Base-by-base conservation (phyloP, 345 rosid genomes). In the Iberis pinnata region DNA sequence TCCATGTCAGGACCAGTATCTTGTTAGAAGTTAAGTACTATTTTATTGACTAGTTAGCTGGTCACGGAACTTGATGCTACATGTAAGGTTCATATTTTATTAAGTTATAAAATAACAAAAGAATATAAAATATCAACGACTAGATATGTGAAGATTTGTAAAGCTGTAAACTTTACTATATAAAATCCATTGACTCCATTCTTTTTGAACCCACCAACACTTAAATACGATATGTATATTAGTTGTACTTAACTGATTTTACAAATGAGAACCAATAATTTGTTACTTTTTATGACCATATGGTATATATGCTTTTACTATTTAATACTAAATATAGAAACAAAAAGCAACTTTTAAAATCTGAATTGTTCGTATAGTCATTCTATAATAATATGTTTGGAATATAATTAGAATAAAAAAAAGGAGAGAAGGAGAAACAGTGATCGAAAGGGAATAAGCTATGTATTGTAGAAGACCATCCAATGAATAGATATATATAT, bases 341-440 rank as follows among this genome's bases (percentile, higher is more conserved):
- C 12, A 40, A 65, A n/a, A 57, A 43, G 58, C 42, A 65, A 0
- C 4, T 35, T 49, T 65, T 57, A 49, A n/a, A 52, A 65, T 35
- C 46, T 57, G 63, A 24, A 56, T 8, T 24, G 24, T 2, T 17
- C 12, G 22, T 17, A 56, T 39, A 56, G 31, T 54, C 12, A 13
- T 26, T 26, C 5, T 8, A 18, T 29, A 48, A 39, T 18, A 42
- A n/a, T 12, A 39, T 27, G 25, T 26, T 22, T 17, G 43, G 43
- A 47, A 53, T 63, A 45, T 35, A 53, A 17, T 20, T 14, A 31
- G 68, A 55, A 49, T 57, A 17, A 4, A 13, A 4, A 31, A 65
- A 65, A 65, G 63, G 63, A 64, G 57, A 41, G 63, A 65, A 33
- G 39, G 58, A 65, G 63, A 64, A 56, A 65, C 46, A 42, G 58